Conservation (phyloP, 306 rosid species). For the Medicago lupulina region DNA sequence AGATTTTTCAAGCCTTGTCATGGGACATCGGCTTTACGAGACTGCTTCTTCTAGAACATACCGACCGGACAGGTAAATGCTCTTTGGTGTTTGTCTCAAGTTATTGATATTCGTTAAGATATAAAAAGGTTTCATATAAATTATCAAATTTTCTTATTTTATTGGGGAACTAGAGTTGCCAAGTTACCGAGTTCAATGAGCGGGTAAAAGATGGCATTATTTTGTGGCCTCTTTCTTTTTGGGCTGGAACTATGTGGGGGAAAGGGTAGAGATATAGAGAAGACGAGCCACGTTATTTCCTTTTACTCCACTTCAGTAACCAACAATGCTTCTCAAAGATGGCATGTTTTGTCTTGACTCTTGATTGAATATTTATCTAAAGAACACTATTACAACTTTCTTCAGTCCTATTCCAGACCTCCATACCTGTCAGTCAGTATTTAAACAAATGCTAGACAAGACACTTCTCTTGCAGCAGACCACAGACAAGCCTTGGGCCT, state of each 20-base stretch:
- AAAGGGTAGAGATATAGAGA: constrained; percentile 14
- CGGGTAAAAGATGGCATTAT: not conserved
- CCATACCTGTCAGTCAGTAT: constrained; percentile 16
- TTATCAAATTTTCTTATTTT: not conserved
- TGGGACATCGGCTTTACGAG: constrained; percentile 94
- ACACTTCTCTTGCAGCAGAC: constrained; percentile 8
- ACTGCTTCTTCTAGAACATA: constrained; percentile 82
- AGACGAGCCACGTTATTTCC: constrained; percentile 11
- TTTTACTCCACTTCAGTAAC: constrained; percentile 13
- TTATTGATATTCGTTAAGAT: constrained; percentile 20
- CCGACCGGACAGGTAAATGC: constrained; percentile 89
- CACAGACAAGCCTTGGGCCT: constrained; percentile 11
- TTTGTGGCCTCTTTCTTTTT: constrained; percentile 10
- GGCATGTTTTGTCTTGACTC: not conserved
- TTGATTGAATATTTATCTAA: constrained; percentile 31
- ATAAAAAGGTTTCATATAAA: constrained; percentile 3
- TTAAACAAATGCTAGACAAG: constrained; percentile 5
- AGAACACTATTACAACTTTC: constrained; percentile 18
- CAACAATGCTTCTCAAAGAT: not conserved
- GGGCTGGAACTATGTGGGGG: constrained; percentile 31
- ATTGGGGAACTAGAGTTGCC: constrained; percentile 4
- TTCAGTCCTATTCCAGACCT: constrained; percentile 11
- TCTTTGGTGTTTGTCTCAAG: constrained; percentile 31
- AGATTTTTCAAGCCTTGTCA: constrained; percentile 92
- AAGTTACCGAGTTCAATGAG: constrained; percentile 24